Evolutionary conservation across 345 rosid genomes (phyloP), one percentile per base, ranked within the genome.

Genomic region (Lepidium sativum): DNA sequence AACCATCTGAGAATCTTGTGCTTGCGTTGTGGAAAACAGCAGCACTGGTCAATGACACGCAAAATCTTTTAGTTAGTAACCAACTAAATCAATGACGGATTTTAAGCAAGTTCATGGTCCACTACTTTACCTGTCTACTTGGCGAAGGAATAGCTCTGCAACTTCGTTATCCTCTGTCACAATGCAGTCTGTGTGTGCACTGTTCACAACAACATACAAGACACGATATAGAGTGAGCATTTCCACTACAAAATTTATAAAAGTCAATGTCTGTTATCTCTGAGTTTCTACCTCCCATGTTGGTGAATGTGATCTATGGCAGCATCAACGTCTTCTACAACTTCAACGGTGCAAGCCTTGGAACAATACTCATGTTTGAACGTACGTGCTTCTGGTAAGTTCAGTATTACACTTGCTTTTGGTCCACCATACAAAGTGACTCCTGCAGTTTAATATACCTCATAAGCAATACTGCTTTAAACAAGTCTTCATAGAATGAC

Each of bases 1-100:
- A 95, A n/a, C 97, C 96, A 18, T 95, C 99, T 31, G 91, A 88
- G 68, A 91, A 95, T 77, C 99, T 86, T 18, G 97, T 85, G 83
- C 97, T 91, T 63, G 96, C 97, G 49, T 95, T 95, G 72, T 91
- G 99, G 69, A 95, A 91, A 66, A 95, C 99, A 74, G 97, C 97
- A 81, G 99, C 97, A 60, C 99, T 91, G 84, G 60, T 34, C 67
- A 74, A 67, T 52, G 50, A 38, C 7, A 38, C 7, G n/a, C 52
- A 39, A 31, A 58, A 38, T 6, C 18, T 65, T 65, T 40, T 14
- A 5, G 48, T 72, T 48, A 57, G 67, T 49, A 48, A 33, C 47
- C 9, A 56, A n/a, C 7, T 49, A 17, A 14, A 21, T 23, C 16
- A 40, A 33, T 57, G 25, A 17, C 27, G 4, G 5, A 12, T 3